These are phyloP conservation scores for Caulochytrium protostelioides DNA, from an alignment of 371 early-diverging fungal species.

Conservation along the genomic window DNA sequence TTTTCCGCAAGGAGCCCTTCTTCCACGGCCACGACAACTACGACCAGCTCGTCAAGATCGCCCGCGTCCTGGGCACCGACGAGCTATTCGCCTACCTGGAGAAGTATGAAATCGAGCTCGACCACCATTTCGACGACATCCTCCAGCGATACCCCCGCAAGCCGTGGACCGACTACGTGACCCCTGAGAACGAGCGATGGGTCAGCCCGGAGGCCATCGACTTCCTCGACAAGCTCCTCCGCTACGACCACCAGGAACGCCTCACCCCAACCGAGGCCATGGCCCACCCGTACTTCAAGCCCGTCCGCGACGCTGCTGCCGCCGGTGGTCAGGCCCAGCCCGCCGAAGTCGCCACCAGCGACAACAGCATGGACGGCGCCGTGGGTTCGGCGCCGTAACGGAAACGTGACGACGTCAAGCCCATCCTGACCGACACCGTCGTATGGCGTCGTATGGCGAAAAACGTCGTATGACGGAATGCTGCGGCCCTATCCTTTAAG, in stretches of 20 bases:
- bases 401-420: too few relatives aligned
- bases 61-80: slow-evolving; percentile 85
- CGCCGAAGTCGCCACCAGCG: too few relatives aligned
- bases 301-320: slow-evolving; percentile 5
- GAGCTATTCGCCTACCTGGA: slow-evolving; percentile 72
- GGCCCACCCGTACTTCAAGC: slow-evolving; percentile 80
- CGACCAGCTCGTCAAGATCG: slow-evolving; percentile 96
- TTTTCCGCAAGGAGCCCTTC: slow-evolving; percentile 96
- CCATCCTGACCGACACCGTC: too few relatives aligned
- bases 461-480: too few relatives aligned
- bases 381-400: background rate
- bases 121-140: slow-evolving; percentile 62
- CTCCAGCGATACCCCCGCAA: slow-evolving; percentile 68
- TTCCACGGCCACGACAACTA: slow-evolving; percentile 97
- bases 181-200: slow-evolving; percentile 66
- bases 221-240: slow-evolving; percentile 76
- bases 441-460: too few relatives aligned
- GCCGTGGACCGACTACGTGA: slow-evolving; percentile 82
- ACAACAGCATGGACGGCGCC: background rate
- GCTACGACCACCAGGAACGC: slow-evolving; percentile 95
- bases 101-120: slow-evolving; percentile 83
- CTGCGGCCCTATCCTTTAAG: too few relatives aligned
- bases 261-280: slow-evolving; percentile 89
- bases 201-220: slow-evolving; percentile 78
- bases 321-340: too few relatives aligned